Percentiles rank a stretch among this genome's conserved stretches.
phyloP scores from a whole-genome alignment of 495 filamentous ascomycete genomes.

The Trichocladium antarcticum region DNA sequence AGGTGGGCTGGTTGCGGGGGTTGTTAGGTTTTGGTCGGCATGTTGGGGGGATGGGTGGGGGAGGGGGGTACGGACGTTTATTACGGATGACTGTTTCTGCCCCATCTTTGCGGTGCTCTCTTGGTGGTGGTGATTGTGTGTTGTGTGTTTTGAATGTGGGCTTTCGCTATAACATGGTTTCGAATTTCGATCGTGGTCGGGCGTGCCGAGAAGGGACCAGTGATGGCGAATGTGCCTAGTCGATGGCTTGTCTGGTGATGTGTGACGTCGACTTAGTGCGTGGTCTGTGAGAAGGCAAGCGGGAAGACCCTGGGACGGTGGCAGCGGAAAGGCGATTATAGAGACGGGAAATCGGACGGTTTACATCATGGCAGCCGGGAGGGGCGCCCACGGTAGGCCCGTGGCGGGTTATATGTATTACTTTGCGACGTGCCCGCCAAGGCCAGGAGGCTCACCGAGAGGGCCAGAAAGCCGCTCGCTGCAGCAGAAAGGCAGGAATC shows the following conservation, averaged over 20 bases:
- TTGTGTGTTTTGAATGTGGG: no score
- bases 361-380: not conserved
- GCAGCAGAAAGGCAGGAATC: no score
- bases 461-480: no score
- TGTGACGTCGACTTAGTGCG: constrained; percentile 2
- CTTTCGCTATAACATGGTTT: no score
- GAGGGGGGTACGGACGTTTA: constrained; percentile 1
- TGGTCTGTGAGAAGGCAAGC: not conserved
- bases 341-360: not conserved
- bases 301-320: no score
- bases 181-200: no score
- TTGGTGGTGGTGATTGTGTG: not conserved
- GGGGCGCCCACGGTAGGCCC: not conserved
- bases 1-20: constrained; percentile 4
- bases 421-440: constrained; percentile 11
- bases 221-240: no score
- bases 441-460: constrained; percentile 4
- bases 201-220: no score
- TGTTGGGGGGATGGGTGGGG: not conserved
- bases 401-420: not conserved
- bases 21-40: not conserved
- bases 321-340: not conserved
- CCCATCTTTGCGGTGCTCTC: constrained; percentile 2
- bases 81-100: constrained; percentile 11
- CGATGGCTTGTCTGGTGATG: no score